These are phyloP conservation scores for Umbilicus rupestris DNA, from an alignment of 164 flowering plant species.

Conservation along the genomic window DNA sequence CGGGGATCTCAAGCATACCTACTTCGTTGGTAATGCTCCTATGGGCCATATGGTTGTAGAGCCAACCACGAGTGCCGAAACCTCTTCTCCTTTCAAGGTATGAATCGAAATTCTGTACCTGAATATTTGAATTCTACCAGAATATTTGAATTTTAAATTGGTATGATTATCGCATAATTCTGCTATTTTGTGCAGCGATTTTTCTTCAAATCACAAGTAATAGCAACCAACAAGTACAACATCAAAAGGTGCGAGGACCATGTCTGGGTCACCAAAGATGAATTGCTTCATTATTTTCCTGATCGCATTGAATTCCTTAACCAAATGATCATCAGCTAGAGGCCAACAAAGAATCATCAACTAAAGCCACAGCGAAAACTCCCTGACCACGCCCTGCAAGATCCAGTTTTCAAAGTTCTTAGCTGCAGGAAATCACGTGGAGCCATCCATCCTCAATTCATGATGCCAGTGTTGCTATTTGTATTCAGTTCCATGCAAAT, in stretches of 20 bases:
- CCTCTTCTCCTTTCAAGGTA: constrained; percentile 58
- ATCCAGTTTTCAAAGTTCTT: background rate
- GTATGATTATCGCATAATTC: background rate
- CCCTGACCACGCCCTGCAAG: background rate
- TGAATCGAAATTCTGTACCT: no score
- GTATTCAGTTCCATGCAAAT: background rate
- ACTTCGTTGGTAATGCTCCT: constrained; percentile 97
- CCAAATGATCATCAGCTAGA: constrained; percentile 78
- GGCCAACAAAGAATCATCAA: background rate
- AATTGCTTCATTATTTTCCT: constrained; percentile 73
- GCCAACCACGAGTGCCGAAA: constrained; percentile 30
- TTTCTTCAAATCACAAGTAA: constrained; percentile 93
- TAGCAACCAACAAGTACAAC: constrained; percentile 51
- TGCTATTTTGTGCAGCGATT: constrained; percentile 46
- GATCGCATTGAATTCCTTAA: constrained; percentile 65
- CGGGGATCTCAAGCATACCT: constrained; percentile 80
- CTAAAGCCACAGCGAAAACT: background rate
- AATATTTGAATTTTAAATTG: background rate
- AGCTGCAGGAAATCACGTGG: background rate
- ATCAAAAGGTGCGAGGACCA: constrained; percentile 64
- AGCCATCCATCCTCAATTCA: background rate
- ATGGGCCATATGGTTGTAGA: constrained; percentile 66
- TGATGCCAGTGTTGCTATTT: background rate
- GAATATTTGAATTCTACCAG: no score
- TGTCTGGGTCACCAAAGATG: constrained; percentile 96